Evolutionary conservation across 768 basidiomycete species (phyloP).

Genomic region (Tricholoma bakamatsutake): DNA sequence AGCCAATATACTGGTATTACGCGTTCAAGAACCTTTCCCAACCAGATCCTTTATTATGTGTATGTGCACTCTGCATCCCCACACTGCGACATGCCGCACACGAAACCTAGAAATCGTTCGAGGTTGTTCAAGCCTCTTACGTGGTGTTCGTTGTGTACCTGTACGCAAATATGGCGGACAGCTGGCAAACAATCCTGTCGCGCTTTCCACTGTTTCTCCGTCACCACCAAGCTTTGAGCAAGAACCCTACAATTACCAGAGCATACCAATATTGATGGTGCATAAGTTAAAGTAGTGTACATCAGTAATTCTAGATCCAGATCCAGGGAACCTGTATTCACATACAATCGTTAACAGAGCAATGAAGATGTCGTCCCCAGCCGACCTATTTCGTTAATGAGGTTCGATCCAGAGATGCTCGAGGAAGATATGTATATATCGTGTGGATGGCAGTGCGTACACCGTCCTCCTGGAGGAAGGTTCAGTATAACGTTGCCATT

Average conservation of each 20-base stretch:
- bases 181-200: too few species aligned
- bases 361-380: not conserved
- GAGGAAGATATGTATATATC: slow-evolving; percentile 48
- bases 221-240: too few species aligned
- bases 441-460: slow-evolving; percentile 50
- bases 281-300: not conserved
- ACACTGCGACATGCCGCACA: too few species aligned
- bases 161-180: too few species aligned
- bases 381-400: slow-evolving; percentile 3
- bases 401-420: slow-evolving; percentile 25
- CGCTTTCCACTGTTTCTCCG: too few species aligned
- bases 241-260: not conserved
- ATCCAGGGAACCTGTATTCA: not conserved
- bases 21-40: too few species aligned
- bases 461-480: slow-evolving; percentile 46
- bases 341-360: not conserved
- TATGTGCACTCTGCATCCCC: too few species aligned
- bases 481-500: not conserved
- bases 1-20: too few species aligned
- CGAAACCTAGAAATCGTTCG: too few species aligned
- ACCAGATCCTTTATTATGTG: too few species aligned
- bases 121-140: too few species aligned
- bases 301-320: not conserved
- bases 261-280: not conserved
- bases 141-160: too few species aligned